Evolutionary conservation across 495 filamentous ascomycete species (phyloP), one percentile per base, ranked within the genome.

Genomic region (Astrothelium macrocarpum): DNA sequence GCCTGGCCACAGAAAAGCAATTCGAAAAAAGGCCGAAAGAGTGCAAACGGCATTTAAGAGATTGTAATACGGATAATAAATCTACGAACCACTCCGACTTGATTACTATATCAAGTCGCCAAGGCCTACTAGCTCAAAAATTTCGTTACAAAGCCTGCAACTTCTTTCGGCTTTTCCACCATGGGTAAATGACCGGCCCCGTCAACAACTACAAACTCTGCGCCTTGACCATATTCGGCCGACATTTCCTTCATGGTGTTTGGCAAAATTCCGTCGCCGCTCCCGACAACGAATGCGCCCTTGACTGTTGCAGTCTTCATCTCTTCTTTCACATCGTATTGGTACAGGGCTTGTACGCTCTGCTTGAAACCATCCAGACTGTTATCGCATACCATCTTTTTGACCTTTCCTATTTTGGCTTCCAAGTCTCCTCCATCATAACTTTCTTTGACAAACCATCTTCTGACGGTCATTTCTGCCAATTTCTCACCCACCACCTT

Each of bases 171-270:
- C 25, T 86, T 82, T 78, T 94, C 89, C 39, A 82, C 85, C 90
- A 94, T 94, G 2, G 90, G 90, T 74, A 94, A 72, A 76, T 94
- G 90, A 0, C 90, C 90, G 0, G 88, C 86, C 28, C 76, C 73
- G 1, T 85, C 81, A 59, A 92, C 81, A 59, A 86, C 71, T 71
- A 77, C 81, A 63, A 87, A 76, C 70, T 83, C 80, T 0, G 82
- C 81, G 0, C 79, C 83, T 0, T 71, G 71, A 2, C 82, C 83
- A 63, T 88, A 70, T 56, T 76, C 72, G 0, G 74, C 76, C 63
- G 80, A 83, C 79, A 92, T 90, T 31, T 85, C 83, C 60, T 84
- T 81, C 89, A 92, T 92, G 1, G 86, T 87, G 73, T 82, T 82
- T 0, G 89, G 87, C 46, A 94, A 71, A 0, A 87, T 85, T 1